Evolutionary conservation across 2,329 filamentous ascomycete genomes (phyloP), one percentile per base, ranked within the genome.

Genomic region (Diaporthe destruens): DNA sequence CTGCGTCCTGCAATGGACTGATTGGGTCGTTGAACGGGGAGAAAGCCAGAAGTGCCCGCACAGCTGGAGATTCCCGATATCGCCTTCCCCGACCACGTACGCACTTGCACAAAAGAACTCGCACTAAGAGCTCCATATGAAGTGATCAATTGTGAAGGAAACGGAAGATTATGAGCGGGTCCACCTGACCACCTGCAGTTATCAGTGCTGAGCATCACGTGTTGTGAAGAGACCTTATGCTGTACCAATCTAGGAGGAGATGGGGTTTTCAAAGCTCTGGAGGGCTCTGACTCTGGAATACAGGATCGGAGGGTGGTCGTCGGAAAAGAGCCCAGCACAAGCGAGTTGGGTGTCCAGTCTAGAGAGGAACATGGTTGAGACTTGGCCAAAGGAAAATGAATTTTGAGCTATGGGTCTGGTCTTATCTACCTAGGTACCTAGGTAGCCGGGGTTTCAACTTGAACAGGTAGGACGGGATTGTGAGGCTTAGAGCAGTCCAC

Each of bases 201-300:
- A 34, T 18, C 42, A 18, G 16, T 42, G 39, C 39, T 18, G 32
- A 18, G 9, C 7, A 20, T n/a, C 4, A 4, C 2, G 6, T n/a
- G 6, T 47, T 16, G 9, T n/a, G 57, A n/a, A 49, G 18, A 23
- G 25, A 9, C 25, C n/a, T 25, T 20, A 16, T 11, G 18, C 16
- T 11, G 9, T 2, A 16, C 1, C 0, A 11, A 6, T 29, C 0
- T 11, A 32, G n/a, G 39, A 12, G 29, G 12, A 0, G 5, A n/a
- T n/a, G 42, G 42, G 34, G 9, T 36, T 36, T 12, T 1, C 1
- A 36, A 12, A 36, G 12, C 34, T 8, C 34, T 36, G 34, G 9
- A 36, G 34, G 34, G 34, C 34, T 36, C 34, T 36, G 34, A 11
- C 6, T 36, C 36, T 39, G 36, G 36, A 39, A 12, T 14, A 39